A percentile compares a stretch with the other conserved stretches of the same genome.
These are phyloP conservation scores for Pseudogymnoascus sp. DNA, from an alignment of 2,329 filamentous ascomycete genomes.

Conservation along the genomic window DNA sequence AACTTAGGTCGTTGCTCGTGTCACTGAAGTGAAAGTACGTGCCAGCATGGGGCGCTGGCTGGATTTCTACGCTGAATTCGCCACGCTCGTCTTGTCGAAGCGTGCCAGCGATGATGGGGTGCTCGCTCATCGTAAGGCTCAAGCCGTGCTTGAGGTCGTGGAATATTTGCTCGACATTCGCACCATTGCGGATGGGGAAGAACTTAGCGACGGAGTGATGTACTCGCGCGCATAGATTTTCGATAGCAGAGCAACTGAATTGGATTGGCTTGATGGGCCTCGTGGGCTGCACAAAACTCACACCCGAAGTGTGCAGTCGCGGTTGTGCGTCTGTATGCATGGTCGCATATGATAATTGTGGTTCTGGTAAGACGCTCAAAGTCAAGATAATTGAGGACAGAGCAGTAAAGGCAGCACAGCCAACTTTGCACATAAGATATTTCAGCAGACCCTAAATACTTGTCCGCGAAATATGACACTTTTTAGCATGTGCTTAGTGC, in stretches of 20 bases:
- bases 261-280: neutral
- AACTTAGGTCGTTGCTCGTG: neutral
- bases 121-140: neutral
- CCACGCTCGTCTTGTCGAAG: neutral
- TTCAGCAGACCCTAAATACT: neutral
- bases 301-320: neutral
- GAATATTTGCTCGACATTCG: neutral
- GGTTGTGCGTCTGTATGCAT: neutral
- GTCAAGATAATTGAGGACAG: neutral
- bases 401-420: neutral
- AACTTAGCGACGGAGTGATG: neutral
- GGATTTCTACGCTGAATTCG: neutral
- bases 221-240: slow-evolving; percentile 4
- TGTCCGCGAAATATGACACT: neutral
- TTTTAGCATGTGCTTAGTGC: neutral
- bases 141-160: slow-evolving; percentile 2
- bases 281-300: neutral
- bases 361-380: neutral
- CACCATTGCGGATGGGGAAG: neutral
- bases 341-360: neutral
- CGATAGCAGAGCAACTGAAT: neutral
- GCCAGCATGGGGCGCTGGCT: neutral
- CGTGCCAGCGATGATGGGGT: neutral
- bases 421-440: neutral
- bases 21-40: slow-evolving; percentile 1